Conservation (phyloP, 306 rosid genomes). For the Malus orientalis region DNA sequence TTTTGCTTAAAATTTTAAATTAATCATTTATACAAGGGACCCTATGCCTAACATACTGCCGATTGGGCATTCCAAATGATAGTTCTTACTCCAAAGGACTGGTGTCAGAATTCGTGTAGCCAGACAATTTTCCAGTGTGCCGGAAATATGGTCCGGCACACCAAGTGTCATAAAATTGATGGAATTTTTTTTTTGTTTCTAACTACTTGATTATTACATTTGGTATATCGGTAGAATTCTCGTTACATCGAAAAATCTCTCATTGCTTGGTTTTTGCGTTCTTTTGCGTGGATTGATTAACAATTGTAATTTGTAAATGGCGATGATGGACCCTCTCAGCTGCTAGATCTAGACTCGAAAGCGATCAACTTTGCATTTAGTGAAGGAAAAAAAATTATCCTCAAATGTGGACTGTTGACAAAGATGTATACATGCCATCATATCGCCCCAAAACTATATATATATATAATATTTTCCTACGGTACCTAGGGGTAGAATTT, state of each 20-base stretch:
- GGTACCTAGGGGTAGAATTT: background rate
- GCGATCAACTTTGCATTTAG: background rate
- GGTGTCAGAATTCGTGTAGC: background rate
- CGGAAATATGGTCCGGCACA: too few species aligned
- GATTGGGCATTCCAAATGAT: background rate
- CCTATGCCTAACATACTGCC: background rate
- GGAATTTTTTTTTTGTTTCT: too few species aligned
- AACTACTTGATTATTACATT: too few species aligned
- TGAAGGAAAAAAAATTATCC: background rate
- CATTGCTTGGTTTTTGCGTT: background rate
- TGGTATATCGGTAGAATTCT: too few species aligned
- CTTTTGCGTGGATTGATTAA: background rate
- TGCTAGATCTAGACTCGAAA: background rate
- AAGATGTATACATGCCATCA: background rate
- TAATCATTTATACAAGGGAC: background rate
- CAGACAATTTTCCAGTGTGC: too few species aligned
- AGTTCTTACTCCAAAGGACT: background rate
- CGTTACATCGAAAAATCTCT: too few species aligned
- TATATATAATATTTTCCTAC: background rate
- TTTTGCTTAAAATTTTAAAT: constrained; percentile 26
- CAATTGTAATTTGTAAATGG: background rate
- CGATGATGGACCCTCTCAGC: background rate
- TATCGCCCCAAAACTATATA: background rate
- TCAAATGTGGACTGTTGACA: background rate
- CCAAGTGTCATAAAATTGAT: too few species aligned